phyloP scores from a whole-genome alignment of 1,284 basidiomycete genomes.

The Inonotus hispidus region DNA sequence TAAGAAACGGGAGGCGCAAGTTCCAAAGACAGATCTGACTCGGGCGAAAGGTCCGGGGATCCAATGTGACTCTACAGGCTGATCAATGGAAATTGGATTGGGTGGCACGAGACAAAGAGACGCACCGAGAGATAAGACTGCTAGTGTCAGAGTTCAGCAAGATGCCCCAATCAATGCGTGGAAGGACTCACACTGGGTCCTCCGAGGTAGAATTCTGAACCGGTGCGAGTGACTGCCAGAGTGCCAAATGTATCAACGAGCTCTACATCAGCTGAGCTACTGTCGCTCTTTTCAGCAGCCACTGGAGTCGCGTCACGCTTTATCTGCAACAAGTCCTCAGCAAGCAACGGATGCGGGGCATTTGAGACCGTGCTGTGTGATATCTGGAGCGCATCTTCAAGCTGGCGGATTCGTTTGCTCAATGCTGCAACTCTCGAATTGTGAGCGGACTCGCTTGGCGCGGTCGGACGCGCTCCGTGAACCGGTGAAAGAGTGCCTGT shows the following conservation, averaged over 20 bases:
- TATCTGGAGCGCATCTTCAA: slow-evolving; percentile 24
- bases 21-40: neutral
- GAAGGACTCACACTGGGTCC: slow-evolving; percentile 15
- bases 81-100: neutral
- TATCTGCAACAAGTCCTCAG: slow-evolving; percentile 25
- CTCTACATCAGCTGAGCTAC: neutral
- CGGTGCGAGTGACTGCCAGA: slow-evolving; percentile 10
- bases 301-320: slow-evolving; percentile 11
- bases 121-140: neutral
- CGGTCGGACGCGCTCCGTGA: slow-evolving; percentile 7
- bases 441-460: slow-evolving; percentile 21
- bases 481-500: slow-evolving; percentile 1
- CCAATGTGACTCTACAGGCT: neutral
- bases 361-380: slow-evolving; percentile 15
- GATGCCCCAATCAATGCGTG: neutral
- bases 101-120: neutral
- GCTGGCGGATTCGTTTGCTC: slow-evolving; percentile 21
- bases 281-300: neutral
- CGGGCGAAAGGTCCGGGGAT: neutral
- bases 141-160: neutral
- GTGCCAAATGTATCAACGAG: slow-evolving; percentile 11
- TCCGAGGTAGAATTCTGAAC: slow-evolving; percentile 10
- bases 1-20: neutral
- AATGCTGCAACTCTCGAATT: slow-evolving; percentile 21
- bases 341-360: slow-evolving; percentile 25